Conservation (phyloP, 371 early-diverging fungal genomes). For the Mucor lusitanicus region DNA sequence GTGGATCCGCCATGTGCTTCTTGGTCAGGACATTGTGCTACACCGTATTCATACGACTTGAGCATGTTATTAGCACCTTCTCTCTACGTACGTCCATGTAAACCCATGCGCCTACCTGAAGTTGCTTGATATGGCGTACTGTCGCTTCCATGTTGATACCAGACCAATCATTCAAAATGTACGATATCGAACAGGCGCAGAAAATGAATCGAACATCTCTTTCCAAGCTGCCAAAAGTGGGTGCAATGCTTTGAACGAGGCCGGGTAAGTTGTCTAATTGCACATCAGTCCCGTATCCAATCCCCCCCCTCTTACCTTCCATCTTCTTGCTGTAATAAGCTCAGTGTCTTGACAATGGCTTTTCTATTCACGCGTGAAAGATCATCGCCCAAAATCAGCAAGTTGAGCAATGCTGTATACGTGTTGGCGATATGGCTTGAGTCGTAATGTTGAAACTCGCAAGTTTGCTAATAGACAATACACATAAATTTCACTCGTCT, state of each 20-base stretch:
- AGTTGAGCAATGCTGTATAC: slow-evolving; percentile 82
- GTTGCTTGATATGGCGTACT: slow-evolving; percentile 64
- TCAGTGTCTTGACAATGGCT: slow-evolving; percentile 63
- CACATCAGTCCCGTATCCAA: no score
- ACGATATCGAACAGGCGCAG: slow-evolving; percentile 85
- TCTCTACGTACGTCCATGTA: background rate
- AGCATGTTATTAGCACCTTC: background rate
- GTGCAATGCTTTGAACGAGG: slow-evolving; percentile 56
- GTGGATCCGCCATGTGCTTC: slow-evolving; percentile 95
- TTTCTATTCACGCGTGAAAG: slow-evolving; percentile 77
- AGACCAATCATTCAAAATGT: slow-evolving; percentile 86
- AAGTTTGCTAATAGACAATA: slow-evolving; percentile 14
- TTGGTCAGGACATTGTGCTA: slow-evolving; percentile 75
- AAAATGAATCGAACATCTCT: slow-evolving; percentile 89
- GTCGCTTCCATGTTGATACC: slow-evolving; percentile 71
- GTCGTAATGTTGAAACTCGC: slow-evolving; percentile 48
- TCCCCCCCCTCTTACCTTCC: slow-evolving; percentile 79
- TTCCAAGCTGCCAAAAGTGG: slow-evolving; percentile 68
- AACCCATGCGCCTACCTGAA: slow-evolving; percentile 49
- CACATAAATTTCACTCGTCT: no score
- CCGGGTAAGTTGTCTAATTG: background rate
- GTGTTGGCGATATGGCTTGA: slow-evolving; percentile 87
- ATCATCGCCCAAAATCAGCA: slow-evolving; percentile 89
- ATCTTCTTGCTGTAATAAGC: slow-evolving; percentile 68
- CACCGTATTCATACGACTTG: slow-evolving; percentile 79